Evolutionary conservation across 805 yeast genomes (phyloP).

Genomic region (Saccharomycopsis microspora): DNA sequence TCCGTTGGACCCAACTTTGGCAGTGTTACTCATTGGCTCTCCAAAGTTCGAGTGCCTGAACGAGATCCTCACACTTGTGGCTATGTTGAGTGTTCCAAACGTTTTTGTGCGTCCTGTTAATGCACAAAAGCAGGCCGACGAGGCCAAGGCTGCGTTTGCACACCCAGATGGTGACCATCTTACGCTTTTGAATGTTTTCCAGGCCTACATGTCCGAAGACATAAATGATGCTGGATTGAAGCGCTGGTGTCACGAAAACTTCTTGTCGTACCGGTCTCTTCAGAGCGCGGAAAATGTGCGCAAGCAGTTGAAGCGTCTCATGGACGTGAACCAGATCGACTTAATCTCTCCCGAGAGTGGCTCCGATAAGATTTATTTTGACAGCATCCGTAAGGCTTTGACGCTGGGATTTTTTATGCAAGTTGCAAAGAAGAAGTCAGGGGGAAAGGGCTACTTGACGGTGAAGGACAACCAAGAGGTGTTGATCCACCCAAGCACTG

Average conservation of each 20-base stretch:
- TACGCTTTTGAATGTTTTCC: conserved; percentile 65
- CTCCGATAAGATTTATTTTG: conserved; percentile 52
- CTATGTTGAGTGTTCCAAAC: conserved; percentile 84
- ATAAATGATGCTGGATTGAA: conserved; percentile 42
- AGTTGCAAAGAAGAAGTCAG: conserved; percentile 85
- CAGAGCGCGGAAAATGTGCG: conserved; percentile 82
- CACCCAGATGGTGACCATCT: conserved; percentile 94
- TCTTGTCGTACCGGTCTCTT: conserved; percentile 71
- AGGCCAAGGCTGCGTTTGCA: conserved; percentile 75
- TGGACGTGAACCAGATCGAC: conserved; percentile 72
- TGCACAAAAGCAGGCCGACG: conserved; percentile 85
- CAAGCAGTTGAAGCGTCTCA: conserved; percentile 66
- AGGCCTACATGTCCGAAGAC: conserved; percentile 58
- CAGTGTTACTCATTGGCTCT: conserved; percentile 84
- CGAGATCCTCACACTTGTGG: conserved; percentile 80
- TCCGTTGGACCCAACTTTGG: conserved; percentile 92
- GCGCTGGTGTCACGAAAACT: conserved; percentile 90
- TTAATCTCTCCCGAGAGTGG: conserved; percentile 58
- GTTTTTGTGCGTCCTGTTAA: conserved; percentile 90
- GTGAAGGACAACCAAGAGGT: conserved; percentile 96
- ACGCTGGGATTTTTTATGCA: conserved; percentile 97
- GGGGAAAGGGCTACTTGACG: conserved; percentile 75
- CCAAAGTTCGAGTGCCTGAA: conserved; percentile 80
- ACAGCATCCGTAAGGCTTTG: conserved; percentile 75
- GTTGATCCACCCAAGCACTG: conserved; percentile 86